These are phyloP conservation scores for Paxillus rubicundulus DNA, from an alignment of 768 basidiomycete genomes.

Conservation along the genomic window DNA sequence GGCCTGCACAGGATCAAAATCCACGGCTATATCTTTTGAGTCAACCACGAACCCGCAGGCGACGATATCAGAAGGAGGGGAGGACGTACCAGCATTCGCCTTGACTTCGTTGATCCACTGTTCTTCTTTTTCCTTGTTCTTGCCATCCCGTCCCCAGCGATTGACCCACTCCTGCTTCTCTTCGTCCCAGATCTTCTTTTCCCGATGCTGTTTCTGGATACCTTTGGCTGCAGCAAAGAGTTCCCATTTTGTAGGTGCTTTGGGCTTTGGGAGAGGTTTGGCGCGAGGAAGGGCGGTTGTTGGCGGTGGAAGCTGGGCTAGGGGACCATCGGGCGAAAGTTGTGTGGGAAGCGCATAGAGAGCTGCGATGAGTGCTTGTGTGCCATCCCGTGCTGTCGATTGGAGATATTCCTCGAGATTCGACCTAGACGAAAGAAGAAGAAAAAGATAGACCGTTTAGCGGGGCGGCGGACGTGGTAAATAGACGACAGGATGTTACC, in stretches of 20 bases:
- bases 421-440: constrained; percentile 44
- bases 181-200: constrained; percentile 90
- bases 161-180: constrained; percentile 91
- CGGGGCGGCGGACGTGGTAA: background rate
- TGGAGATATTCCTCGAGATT: constrained; percentile 81
- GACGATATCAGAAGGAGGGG: background rate
- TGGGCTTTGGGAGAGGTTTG: constrained; percentile 91
- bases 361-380: constrained; percentile 73
- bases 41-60: background rate
- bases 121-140: constrained; percentile 82
- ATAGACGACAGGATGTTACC: constrained; percentile 32
- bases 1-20: constrained; percentile 74
- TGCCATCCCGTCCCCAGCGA: constrained; percentile 86
- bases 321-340: constrained; percentile 74
- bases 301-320: constrained; percentile 77
- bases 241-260: constrained; percentile 96
- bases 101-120: constrained; percentile 95
- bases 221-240: constrained; percentile 92
- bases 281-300: constrained; percentile 79
- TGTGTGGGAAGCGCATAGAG: constrained; percentile 82
- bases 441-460: background rate
- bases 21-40: constrained; percentile 51
- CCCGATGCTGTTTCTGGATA: constrained; percentile 74
- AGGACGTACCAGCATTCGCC: constrained; percentile 67
- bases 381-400: constrained; percentile 74